These are phyloP conservation scores for Candida tammaniensis DNA, from an alignment of 805 yeast genomes.

Conservation along the genomic window DNA sequence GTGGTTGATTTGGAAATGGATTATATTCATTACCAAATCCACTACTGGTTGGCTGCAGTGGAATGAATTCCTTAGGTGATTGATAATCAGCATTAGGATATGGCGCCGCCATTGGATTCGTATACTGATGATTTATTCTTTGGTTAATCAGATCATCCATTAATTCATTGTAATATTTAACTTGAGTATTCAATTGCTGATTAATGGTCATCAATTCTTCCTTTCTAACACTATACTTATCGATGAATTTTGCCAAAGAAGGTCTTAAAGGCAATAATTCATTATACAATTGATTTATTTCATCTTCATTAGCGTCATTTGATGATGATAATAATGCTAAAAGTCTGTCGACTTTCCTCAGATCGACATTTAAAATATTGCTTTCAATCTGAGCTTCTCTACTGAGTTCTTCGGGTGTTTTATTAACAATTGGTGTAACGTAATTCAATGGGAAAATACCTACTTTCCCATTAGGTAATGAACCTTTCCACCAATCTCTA, in stretches of 20 bases:
- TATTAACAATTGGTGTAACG: conserved; percentile 73
- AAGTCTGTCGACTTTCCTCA: conserved; percentile 65
- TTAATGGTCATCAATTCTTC: conserved; percentile 75
- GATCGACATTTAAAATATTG: conserved; percentile 47
- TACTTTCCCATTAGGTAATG: conserved; percentile 64
- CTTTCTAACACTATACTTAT: conserved; percentile 70
- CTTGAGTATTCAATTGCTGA: conserved; percentile 66
- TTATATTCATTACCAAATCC: conserved; percentile 35
- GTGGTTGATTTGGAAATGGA: conserved; percentile 1
- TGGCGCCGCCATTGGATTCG: conserved; percentile 6
- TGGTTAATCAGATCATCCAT: conserved; percentile 46
- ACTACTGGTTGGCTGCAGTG: conserved; percentile 30
- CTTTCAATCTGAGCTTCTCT: conserved; percentile 51
- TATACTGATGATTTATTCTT: conserved; percentile 15
- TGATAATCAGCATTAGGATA: too few species aligned
- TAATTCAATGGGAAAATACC: conserved; percentile 94
- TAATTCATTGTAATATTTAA: conserved; percentile 64
- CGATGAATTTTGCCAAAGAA: conserved; percentile 69
- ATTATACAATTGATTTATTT: conserved; percentile 69
- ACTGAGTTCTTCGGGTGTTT: conserved; percentile 56
- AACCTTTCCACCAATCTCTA: conserved; percentile 95
- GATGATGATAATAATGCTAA: conserved; percentile 47
- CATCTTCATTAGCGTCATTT: conserved; percentile 52
- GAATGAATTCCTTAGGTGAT: neutral
- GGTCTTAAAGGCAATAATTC: conserved; percentile 71